A percentile compares a stretch with the other conserved stretches of the same genome.
Conservation (phyloP, 129 eudicot species). For the Solidago caesia region DNA sequence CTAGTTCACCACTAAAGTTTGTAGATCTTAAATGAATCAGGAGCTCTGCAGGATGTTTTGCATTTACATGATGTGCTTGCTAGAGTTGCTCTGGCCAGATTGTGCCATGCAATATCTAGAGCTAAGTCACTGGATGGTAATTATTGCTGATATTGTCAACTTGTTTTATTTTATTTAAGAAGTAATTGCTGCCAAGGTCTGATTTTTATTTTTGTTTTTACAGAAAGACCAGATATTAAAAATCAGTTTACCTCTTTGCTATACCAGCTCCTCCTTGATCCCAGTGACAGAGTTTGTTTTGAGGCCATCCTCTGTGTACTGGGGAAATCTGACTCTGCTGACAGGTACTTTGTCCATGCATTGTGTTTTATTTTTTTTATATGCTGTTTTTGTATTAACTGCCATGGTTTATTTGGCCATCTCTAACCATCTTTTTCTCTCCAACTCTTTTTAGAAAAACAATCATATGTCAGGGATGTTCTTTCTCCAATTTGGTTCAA, state of each 20-base stretch:
- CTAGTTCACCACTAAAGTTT: conserved; percentile 16
- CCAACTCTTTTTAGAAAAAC: not conserved
- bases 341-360: conserved; percentile 52
- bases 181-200: conserved; percentile 7
- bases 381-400: conserved; percentile 5
- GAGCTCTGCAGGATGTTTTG: conserved; percentile 88
- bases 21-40: conserved; percentile 47
- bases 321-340: conserved; percentile 82
- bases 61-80: conserved; percentile 98
- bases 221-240: conserved; percentile 93
- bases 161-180: conserved; percentile 20
- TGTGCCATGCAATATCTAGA: conserved; percentile 87
- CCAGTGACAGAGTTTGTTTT: conserved; percentile 98
- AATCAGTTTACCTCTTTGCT: conserved; percentile 81
- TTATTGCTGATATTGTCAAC: conserved; percentile 17
- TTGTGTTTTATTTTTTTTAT: not conserved
- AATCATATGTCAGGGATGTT: not conserved
- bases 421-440: not conserved
- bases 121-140: conserved; percentile 93
- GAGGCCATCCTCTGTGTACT: conserved; percentile 93
- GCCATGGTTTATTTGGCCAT: not conserved
- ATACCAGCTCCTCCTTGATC: conserved; percentile 96
- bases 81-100: conserved; percentile 93
- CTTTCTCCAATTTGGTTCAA: not conserved
- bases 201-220: not conserved